Percentiles rank a stretch among this genome's conserved stretches.
Evolutionary conservation across 2,329 filamentous ascomycete genomes (phyloP).

Genomic region (Exophiala phaeomuriformis): DNA sequence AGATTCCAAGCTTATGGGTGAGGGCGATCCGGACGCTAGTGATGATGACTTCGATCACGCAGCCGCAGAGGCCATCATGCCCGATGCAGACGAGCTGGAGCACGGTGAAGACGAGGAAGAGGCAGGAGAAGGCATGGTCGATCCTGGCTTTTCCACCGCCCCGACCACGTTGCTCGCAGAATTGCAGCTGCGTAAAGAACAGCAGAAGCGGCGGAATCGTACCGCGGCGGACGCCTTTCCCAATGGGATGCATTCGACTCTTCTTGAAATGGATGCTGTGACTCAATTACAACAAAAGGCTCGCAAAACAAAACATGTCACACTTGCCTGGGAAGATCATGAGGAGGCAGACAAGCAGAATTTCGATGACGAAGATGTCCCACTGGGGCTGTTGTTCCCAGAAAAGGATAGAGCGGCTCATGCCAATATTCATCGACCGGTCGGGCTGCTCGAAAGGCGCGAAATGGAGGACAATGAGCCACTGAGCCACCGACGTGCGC

Average conservation of each 20-base stretch:
- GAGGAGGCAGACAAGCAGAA: slow-evolving; percentile 43
- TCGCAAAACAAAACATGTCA: slow-evolving; percentile 67
- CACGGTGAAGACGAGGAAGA: slow-evolving; percentile 39
- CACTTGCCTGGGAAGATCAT: slow-evolving; percentile 82
- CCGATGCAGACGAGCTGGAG: slow-evolving; percentile 24
- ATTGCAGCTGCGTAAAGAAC: slow-evolving; percentile 80
- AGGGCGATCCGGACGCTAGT: slow-evolving; percentile 17
- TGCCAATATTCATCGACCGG: slow-evolving; percentile 30
- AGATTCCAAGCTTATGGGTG: slow-evolving; percentile 14
- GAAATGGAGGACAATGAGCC: slow-evolving; percentile 91
- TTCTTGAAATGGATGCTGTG: slow-evolving; percentile 84
- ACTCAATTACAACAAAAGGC: slow-evolving; percentile 74
- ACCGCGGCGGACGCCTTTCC: slow-evolving; percentile 57
- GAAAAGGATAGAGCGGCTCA: slow-evolving; percentile 34
- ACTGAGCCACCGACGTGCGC: slow-evolving; percentile 65
- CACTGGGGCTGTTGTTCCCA: slow-evolving; percentile 71
- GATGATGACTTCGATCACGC: slow-evolving; percentile 23
- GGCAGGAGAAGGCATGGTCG: slow-evolving; percentile 40
- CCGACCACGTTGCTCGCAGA: slow-evolving; percentile 91
- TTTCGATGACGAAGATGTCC: slow-evolving; percentile 74
- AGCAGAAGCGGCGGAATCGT: slow-evolving; percentile 72
- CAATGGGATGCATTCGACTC: slow-evolving; percentile 80
- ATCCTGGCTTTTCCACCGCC: slow-evolving; percentile 53
- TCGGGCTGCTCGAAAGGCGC: slow-evolving; percentile 55
- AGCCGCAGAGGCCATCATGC: slow-evolving; percentile 21